Base-by-base conservation (phyloP, 2,329 filamentous ascomycete species). In the Coniella lustricola region DNA sequence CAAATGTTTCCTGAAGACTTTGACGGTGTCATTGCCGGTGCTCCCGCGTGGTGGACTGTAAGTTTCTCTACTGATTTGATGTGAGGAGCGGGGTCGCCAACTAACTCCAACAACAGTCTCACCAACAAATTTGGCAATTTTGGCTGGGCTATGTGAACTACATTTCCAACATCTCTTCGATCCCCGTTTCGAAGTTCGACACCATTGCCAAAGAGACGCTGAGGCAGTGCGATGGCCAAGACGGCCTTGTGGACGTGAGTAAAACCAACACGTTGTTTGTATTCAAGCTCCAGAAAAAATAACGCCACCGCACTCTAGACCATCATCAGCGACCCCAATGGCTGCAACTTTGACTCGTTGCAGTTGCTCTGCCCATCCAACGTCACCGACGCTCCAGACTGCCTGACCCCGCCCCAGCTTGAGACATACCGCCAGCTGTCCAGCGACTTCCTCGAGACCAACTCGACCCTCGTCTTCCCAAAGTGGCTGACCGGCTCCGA, bases 1-100 rank as follows among this genome's bases (percentile, higher is more conserved):
- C 71, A 82, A 54, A 57, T 62, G 10, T 79, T 71, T 50, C 76
- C 79, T 0, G 64, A 72, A 0, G 76, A 80, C 50, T 81, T 79
- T 45, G 76, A 82, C 44, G 77, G 77, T 16, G 69, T 79, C 18
- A 60, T 81, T 1, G 76, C 74, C 2, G 72, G 73, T 3, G 57
- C 59, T 13, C 64, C 67, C 7, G 74, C 74, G 7, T 51, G 64
- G 8, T 60, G 63, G 49, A 67, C 66, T 43, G 62, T 60, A 42
- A 56, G 57, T 32, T 54, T 67, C 2, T 58, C 18, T 13, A 12
- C 16, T 8, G 3, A 3, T 12, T 17, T 10, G n/a, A n/a, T n/a
- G n/a, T n/a, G n/a, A n/a, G n/a, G n/a, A n/a, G n/a, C n/a, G n/a
- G n/a, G n/a, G n/a, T 20, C 34, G 2, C 8, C 34, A 16, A 3